These are phyloP conservation scores for Suillus tomentosus DNA, from an alignment of 768 basidiomycete genomes.

Conservation along the genomic window DNA sequence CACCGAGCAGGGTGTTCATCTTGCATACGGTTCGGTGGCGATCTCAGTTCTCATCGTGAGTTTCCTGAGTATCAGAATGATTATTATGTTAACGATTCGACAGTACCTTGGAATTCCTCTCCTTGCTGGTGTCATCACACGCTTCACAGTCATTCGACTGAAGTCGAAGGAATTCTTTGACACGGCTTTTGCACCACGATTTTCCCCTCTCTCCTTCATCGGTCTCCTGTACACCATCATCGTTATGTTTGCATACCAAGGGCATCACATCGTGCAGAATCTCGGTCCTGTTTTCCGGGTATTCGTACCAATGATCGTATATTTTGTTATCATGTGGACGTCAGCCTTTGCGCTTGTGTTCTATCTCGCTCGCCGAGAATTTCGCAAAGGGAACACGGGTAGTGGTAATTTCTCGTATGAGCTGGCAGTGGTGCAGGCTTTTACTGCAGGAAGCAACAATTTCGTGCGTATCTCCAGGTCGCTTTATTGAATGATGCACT, in stretches of 20 bases:
- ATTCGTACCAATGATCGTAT: constrained; percentile 77
- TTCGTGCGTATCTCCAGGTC: constrained; percentile 46
- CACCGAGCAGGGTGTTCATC: constrained; percentile 42
- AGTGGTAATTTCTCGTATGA: constrained; percentile 52
- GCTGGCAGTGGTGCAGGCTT: constrained; percentile 74
- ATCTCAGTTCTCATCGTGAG: constrained; percentile 73
- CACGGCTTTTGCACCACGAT: constrained; percentile 62
- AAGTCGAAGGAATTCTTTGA: constrained; percentile 52
- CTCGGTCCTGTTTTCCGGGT: constrained; percentile 78
- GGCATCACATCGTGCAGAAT: constrained; percentile 71
- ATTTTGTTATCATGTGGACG: constrained; percentile 79
- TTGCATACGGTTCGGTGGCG: constrained; percentile 60
- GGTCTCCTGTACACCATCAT: constrained; percentile 83
- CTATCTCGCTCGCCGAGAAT: constrained; percentile 42
- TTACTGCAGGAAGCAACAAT: constrained; percentile 81
- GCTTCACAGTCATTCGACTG: constrained; percentile 51
- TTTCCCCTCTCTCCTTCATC: constrained; percentile 68
- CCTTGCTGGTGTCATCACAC: constrained; percentile 68
- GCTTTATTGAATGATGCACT: background rate
- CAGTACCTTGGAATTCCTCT: constrained; percentile 87
- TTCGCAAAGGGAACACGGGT: constrained; percentile 11
- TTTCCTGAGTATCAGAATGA: constrained; percentile 14
- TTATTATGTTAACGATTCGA: constrained; percentile 8
- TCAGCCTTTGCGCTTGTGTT: constrained; percentile 59
- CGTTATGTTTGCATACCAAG: constrained; percentile 71